Percentiles rank a stretch among this genome's conserved stretches.
Conservation (phyloP, 768 basidiomycete genomes). For the Suillus discolor region DNA sequence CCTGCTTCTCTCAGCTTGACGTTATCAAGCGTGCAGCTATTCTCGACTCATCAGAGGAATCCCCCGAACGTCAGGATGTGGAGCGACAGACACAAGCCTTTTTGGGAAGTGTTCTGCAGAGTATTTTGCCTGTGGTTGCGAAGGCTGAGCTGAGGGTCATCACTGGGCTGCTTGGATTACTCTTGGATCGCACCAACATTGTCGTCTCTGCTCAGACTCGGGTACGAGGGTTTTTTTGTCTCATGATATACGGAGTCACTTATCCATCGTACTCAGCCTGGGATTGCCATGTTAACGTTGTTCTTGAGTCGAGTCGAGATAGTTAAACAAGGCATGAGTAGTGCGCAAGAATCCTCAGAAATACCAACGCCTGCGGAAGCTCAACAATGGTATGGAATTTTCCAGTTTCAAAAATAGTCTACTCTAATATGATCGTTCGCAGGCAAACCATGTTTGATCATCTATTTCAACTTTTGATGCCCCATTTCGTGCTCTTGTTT, state of each 20-base stretch:
- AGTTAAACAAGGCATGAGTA: constrained; percentile 72
- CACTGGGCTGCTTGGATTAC: constrained; percentile 81
- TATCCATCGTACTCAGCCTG: constrained; percentile 61
- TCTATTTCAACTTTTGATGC: constrained; percentile 77
- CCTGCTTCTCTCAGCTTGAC: constrained; percentile 93
- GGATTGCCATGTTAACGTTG: constrained; percentile 86
- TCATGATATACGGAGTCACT: constrained; percentile 8
- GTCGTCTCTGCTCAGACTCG: constrained; percentile 74
- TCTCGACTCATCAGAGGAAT: constrained; percentile 68
- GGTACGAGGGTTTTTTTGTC: constrained; percentile 47
- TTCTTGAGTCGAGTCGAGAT: constrained; percentile 93
- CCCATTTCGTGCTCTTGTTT: constrained; percentile 81
- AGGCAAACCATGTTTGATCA: constrained; percentile 91
- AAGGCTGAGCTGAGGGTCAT: constrained; percentile 80
- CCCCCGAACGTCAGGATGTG: constrained; percentile 61
- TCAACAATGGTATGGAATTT: constrained; percentile 69
- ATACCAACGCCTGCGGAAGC: constrained; percentile 71
- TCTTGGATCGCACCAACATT: constrained; percentile 80
- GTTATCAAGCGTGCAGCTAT: constrained; percentile 79
- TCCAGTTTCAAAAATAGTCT: neutral
- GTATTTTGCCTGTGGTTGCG: constrained; percentile 80
- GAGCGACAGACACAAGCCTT: constrained; percentile 93
- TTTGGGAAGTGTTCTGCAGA: constrained; percentile 82
- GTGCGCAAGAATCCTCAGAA: constrained; percentile 55
- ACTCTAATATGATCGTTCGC: neutral